Percentiles rank a stretch among this genome's conserved stretches.
phyloP scores from a whole-genome alignment of 176 grass and related monocot genomes.

The Themeda triandra region DNA sequence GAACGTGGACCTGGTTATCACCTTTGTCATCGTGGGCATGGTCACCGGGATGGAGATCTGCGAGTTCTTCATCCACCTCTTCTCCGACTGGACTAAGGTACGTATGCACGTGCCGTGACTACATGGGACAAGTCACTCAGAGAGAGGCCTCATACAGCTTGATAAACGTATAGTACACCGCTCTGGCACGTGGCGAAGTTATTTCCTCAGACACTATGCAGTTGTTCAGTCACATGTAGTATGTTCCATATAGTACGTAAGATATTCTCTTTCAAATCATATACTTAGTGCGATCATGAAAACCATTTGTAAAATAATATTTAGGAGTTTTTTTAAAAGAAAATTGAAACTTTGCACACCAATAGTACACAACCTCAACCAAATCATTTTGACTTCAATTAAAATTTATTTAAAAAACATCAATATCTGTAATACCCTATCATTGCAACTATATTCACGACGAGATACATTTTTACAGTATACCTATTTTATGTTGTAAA shows the following conservation, averaged over 20 bases:
- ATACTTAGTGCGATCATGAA: too few species aligned
- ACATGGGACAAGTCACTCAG: not conserved
- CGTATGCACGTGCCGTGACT: not conserved
- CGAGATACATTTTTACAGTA: not conserved
- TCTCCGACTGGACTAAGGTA: slow-evolving; percentile 49
- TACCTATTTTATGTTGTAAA: too few species aligned
- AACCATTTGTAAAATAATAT: too few species aligned
- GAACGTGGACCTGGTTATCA: slow-evolving; percentile 36
- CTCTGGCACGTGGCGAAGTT: not conserved
- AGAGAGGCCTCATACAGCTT: too few species aligned
- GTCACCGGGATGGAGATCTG: slow-evolving; percentile 36
- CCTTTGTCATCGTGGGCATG: slow-evolving; percentile 27
- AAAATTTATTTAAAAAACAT: not conserved
- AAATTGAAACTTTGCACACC: too few species aligned
- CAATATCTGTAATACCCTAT: not conserved
- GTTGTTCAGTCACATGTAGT: not conserved
- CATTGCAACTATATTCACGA: not conserved
- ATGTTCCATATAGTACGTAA: not conserved
- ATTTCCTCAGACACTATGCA: too few species aligned
- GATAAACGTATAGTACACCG: too few species aligned
- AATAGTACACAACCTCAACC: too few species aligned
- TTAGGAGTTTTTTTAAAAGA: too few species aligned
- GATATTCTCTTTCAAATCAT: too few species aligned
- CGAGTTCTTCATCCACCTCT: slow-evolving; percentile 40
- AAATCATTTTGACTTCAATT: not conserved